Conservation (phyloP, 2,329 filamentous ascomycete genomes). For the Paraphaeosphaeria sporulosa region DNA sequence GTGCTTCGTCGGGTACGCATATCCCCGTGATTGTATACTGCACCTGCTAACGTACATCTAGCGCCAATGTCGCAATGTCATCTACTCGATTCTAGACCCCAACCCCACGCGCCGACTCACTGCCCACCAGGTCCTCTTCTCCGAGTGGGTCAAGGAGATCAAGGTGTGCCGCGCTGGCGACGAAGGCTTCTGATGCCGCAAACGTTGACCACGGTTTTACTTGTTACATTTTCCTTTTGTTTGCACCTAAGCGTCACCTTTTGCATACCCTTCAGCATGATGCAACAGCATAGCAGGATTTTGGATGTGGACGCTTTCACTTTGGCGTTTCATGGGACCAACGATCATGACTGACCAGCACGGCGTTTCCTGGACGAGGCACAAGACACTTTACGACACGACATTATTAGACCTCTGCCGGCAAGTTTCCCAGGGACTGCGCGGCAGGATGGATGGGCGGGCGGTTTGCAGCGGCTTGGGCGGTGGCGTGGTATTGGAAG, state of each 20-base stretch:
- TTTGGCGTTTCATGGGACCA: constrained; percentile 25
- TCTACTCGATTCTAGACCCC: constrained; percentile 97
- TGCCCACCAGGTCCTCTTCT: constrained; percentile 95
- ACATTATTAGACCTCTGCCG: constrained; percentile 12
- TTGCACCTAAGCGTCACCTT: constrained; percentile 41
- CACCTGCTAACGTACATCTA: constrained; percentile 51
- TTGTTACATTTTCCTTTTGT: constrained; percentile 31
- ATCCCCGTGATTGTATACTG: constrained; percentile 17
- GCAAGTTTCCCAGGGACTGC: constrained; percentile 13
- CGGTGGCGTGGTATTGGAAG: constrained; percentile 25
- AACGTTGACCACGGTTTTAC: not conserved
- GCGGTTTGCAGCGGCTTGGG: constrained; percentile 22
- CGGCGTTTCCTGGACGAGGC: constrained; percentile 23
- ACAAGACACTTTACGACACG: constrained; percentile 14
- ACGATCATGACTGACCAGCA: constrained; percentile 14
- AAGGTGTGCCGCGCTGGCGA: constrained; percentile 96
- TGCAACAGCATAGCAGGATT: constrained; percentile 45
- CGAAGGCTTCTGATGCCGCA: constrained; percentile 76
- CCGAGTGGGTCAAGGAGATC: constrained; percentile 98
- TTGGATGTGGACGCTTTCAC: constrained; percentile 26
- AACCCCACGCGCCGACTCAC: constrained; percentile 92
- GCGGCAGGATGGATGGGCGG: constrained; percentile 17
- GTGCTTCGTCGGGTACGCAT: constrained; percentile 86
- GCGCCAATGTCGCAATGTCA: constrained; percentile 97
- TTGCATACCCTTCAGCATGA: constrained; percentile 49